phyloP scores from a whole-genome alignment of 768 basidiomycete genomes.

The Pleurotus tuber-regium region DNA sequence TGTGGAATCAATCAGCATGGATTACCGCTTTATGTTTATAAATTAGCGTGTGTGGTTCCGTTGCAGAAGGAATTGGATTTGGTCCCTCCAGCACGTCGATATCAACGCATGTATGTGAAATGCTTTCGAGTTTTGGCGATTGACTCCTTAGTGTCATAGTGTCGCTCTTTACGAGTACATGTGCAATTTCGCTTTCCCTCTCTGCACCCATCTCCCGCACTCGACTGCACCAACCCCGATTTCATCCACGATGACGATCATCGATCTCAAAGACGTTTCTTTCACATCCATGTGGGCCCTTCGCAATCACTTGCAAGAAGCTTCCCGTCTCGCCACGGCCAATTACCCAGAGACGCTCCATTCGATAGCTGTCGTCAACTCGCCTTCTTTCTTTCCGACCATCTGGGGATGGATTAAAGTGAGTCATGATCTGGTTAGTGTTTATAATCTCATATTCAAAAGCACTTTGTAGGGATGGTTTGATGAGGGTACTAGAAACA shows the following conservation, averaged over 20 bases:
- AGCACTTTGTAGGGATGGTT: slow-evolving; percentile 57
- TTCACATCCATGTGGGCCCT: slow-evolving; percentile 68
- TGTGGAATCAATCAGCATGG: slow-evolving; percentile 56
- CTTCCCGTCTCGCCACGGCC: slow-evolving; percentile 69
- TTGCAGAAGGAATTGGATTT: slow-evolving; percentile 61
- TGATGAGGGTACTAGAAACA: slow-evolving; percentile 73
- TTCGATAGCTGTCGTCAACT: slow-evolving; percentile 69
- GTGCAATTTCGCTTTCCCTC: slow-evolving; percentile 58
- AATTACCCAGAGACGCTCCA: slow-evolving; percentile 81
- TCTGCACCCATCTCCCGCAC: slow-evolving; percentile 63
- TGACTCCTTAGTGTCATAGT: too few relatives aligned
- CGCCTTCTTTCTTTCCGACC: slow-evolving; percentile 79
- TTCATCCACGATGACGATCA: slow-evolving; percentile 62
- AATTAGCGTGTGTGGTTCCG: slow-evolving; percentile 57
- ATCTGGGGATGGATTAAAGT: slow-evolving; percentile 87
- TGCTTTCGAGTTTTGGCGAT: too few relatives aligned
- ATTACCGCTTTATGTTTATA: slow-evolving; percentile 74
- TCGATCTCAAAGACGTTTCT: slow-evolving; percentile 67
- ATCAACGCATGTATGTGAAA: slow-evolving; percentile 71
- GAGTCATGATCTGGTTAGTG: background rate
- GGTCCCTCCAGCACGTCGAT: slow-evolving; percentile 50
- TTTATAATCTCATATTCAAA: background rate
- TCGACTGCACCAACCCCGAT: slow-evolving; percentile 49
- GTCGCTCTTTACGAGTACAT: slow-evolving; percentile 67
- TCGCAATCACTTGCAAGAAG: slow-evolving; percentile 71